Conservation (phyloP, 345 rosid species). For the Hibiscus syriacus region DNA sequence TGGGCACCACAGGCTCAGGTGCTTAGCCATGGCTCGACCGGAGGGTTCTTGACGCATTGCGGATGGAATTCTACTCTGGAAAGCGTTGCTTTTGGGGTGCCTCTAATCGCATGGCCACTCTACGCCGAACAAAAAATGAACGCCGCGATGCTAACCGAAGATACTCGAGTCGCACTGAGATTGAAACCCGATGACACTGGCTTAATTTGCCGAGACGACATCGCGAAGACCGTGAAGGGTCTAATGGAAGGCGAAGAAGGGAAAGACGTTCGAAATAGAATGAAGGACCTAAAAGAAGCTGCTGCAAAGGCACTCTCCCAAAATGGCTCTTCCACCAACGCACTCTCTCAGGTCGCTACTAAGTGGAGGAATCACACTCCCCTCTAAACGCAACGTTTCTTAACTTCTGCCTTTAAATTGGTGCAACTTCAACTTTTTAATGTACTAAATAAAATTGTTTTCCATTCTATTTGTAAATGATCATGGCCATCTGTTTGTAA, state of each 20-base stretch:
- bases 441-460: not conserved
- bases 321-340: slow-evolving; percentile 31
- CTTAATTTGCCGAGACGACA: slow-evolving; percentile 40
- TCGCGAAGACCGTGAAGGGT: slow-evolving; percentile 36
- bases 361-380: slow-evolving; percentile 9
- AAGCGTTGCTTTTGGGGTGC: too few species aligned
- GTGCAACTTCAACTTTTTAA: too few species aligned
- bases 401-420: too few species aligned
- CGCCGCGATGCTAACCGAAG: slow-evolving; percentile 46
- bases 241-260: too few species aligned
- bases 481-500: not conserved
- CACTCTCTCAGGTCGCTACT: slow-evolving; percentile 13
- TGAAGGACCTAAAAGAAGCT: too few species aligned
- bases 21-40: too few species aligned
- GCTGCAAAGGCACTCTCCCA: slow-evolving; percentile 17
- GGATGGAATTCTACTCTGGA: too few species aligned
- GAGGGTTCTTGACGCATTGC: too few species aligned
- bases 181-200: slow-evolving; percentile 31
- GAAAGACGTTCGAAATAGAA: too few species aligned
- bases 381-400: too few species aligned
- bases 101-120: too few species aligned
- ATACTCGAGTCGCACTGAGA: slow-evolving; percentile 40
- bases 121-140: slow-evolving; percentile 89
- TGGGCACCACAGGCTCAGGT: slow-evolving; percentile 91
- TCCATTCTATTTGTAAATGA: not conserved